Evolutionary conservation across 2,329 filamentous ascomycete genomes (phyloP).

Genomic region (Geosmithia morbida): DNA sequence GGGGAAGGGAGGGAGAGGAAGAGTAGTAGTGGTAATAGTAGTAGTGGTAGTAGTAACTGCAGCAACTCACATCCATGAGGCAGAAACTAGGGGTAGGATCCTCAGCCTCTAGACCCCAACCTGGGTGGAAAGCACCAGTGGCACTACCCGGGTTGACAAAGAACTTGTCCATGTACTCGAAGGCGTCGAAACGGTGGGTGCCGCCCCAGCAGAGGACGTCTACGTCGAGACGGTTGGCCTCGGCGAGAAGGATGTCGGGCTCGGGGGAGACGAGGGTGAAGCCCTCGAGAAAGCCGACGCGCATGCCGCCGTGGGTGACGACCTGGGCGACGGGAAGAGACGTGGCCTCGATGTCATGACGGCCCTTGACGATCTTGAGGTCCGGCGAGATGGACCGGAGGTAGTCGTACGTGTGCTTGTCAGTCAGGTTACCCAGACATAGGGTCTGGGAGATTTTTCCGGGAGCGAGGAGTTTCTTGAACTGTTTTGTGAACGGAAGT

Average conservation of each 20-base stretch:
- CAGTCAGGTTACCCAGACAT: conserved; percentile 68
- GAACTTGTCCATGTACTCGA: conserved; percentile 63
- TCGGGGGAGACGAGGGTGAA: conserved; percentile 55
- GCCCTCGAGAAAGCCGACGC: conserved; percentile 53
- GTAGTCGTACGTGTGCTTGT: conserved; percentile 69
- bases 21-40: too few relatives aligned
- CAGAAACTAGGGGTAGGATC: conserved; percentile 86
- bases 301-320: conserved; percentile 49
- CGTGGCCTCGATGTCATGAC: conserved; percentile 52
- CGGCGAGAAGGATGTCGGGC: conserved; percentile 50
- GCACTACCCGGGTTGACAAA: conserved; percentile 57
- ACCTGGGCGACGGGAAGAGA: conserved; percentile 51
- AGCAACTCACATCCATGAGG: conserved; percentile 94
- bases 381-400: conserved; percentile 60
- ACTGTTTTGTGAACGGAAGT: conserved; percentile 28
- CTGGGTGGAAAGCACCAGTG: conserved; percentile 46
- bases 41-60: too few relatives aligned
- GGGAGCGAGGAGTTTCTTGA: conserved; percentile 72
- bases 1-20: conserved; percentile 12
- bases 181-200: conserved; percentile 55
- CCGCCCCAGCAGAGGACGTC: conserved; percentile 57
- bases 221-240: conserved; percentile 54
- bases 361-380: conserved; percentile 55
- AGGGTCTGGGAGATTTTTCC: conserved; percentile 74
- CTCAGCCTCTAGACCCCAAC: conserved; percentile 44